Evolutionary conservation across 129 eudicot genomes (phyloP).

Genomic region (Cynara cardunculus): DNA sequence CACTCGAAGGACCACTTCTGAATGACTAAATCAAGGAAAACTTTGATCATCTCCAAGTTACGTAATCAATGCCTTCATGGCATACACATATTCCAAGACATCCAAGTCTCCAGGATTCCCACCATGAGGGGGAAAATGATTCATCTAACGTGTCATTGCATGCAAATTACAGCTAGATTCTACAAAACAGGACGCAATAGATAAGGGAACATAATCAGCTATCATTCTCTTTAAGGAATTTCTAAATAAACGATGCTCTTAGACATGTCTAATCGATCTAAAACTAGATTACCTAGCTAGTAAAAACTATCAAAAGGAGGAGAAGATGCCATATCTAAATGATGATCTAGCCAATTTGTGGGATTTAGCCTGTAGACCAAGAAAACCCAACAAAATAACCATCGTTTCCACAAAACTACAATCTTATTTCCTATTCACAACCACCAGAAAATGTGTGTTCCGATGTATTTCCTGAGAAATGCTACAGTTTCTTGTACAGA

Average conservation of each 20-base stretch:
- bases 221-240: neutral
- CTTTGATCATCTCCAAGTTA: neutral
- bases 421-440: neutral
- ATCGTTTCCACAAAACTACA: neutral
- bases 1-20: too few species aligned
- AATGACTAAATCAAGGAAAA: neutral
- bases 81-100: neutral
- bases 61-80: neutral
- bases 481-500: neutral
- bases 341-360: neutral
- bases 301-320: neutral
- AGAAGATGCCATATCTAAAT: neutral
- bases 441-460: neutral
- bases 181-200: neutral
- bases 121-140: neutral
- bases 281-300: neutral
- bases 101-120: neutral
- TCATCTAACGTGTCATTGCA: neutral
- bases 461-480: neutral
- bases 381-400: neutral
- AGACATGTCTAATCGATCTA: neutral
- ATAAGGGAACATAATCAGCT: neutral
- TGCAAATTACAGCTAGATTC: neutral
- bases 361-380: neutral
- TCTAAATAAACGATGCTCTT: neutral